Base-by-base conservation (phyloP, 208 protist species). In the Crithidia mellificae region DNA sequence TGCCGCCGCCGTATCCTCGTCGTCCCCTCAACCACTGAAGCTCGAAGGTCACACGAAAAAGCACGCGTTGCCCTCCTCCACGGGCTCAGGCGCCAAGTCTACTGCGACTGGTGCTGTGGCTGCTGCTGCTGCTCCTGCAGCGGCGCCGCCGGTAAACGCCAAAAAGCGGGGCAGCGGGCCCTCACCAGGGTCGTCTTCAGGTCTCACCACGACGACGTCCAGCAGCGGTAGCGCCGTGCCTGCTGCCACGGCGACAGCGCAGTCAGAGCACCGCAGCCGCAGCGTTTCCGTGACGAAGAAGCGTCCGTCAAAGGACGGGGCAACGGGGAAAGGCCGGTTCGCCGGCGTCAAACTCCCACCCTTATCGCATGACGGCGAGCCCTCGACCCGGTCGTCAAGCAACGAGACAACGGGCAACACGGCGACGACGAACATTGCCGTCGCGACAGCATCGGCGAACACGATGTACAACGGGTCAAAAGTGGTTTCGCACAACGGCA, bases 341-440 rank as follows among this genome's bases (percentile, higher is more conserved):
- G 58, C 58, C 5, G 58, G 58, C 9, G 20, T 64, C 2, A 64
- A 64, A 17, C 58, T 64, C 7, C 58, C 58, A 6, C 44, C 58
- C 8, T 17, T 64, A 11, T 3, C 20, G 3, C 58, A 11, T 0
- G 58, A 41, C 17, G 30, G 22, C 17, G 11, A 54, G 27, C 4
- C 50, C 27, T 36, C 50, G 27, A 15, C 12, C 29, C 20, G 46
- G 27, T 8, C 46, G 6, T 17, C 46, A 2, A 27, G 50, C 27
- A 54, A 32, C 17, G 52, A 57, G 52, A 0, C 17, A 6, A 2
- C 25, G 11, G 7, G 34, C 7, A 38, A 11, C 34, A 11, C 34
- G 34, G 7, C 11, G 34, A 12, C 34, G 11, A 11, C n/a, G n/a
- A n/a, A n/a, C n/a, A n/a, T n/a, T n/a, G n/a, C n/a, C n/a, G n/a